phyloP scores from a whole-genome alignment of 371 early-diverging fungal genomes.

The Massospora cicadina region DNA sequence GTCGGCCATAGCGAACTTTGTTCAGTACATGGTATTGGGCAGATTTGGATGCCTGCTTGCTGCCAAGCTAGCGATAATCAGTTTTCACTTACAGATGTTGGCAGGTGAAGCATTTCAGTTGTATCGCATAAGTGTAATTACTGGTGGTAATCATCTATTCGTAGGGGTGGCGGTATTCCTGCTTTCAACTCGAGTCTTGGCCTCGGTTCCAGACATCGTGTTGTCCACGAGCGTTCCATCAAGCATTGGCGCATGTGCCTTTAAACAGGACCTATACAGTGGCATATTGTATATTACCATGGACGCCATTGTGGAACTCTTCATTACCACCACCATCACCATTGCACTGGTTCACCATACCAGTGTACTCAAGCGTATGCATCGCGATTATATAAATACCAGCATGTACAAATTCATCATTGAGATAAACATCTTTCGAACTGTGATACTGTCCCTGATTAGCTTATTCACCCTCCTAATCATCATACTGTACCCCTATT shows the following conservation, averaged over 20 bases:
- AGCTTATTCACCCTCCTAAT: conserved; percentile 4
- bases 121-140: neutral
- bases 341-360: conserved; percentile 6
- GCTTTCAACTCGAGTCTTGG: neutral
- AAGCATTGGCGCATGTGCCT: neutral
- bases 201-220: neutral
- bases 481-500: neutral
- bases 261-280: neutral
- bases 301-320: conserved; percentile 11
- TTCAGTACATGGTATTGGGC: neutral
- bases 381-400: neutral
- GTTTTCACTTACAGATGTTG: neutral
- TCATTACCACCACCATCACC: conserved; percentile 10
- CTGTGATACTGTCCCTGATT: conserved; percentile 1
- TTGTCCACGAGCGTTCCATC: neutral
- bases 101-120: neutral
- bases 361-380: neutral
- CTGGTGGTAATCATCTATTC: neutral
- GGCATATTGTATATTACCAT: too few relatives aligned
- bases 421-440: conserved; percentile 9
- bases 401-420: conserved; percentile 6
- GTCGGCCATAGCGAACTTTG: neutral
- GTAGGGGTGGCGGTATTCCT: neutral
- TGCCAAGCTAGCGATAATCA: neutral
- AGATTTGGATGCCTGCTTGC: neutral